Evolutionary conservation across 176 grass and related monocot genomes (phyloP).

Genomic region (Ananas comosus): DNA sequence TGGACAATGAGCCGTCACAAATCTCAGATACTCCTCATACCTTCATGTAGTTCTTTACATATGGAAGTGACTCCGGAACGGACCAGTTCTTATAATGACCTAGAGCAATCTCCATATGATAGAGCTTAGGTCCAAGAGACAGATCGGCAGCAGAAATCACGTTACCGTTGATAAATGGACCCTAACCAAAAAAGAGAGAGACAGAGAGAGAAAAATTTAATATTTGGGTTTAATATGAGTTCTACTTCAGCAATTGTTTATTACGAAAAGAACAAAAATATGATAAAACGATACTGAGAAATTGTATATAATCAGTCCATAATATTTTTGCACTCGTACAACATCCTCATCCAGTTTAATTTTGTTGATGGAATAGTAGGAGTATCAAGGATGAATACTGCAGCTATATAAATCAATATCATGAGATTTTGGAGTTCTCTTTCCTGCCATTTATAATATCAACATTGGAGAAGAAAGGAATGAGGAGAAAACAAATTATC

Average conservation of each 20-base stretch:
- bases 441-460: background rate
- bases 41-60: slow-evolving; percentile 81
- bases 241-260: background rate
- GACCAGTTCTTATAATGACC: slow-evolving; percentile 91
- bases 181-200: slow-evolving; percentile 30
- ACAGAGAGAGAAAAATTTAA: slow-evolving; percentile 10
- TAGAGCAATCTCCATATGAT: slow-evolving; percentile 87
- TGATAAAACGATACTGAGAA: background rate
- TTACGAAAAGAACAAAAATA: background rate
- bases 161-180: slow-evolving; percentile 77
- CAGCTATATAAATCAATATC: background rate
- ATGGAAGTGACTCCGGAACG: slow-evolving; percentile 63
- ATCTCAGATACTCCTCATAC: slow-evolving; percentile 16
- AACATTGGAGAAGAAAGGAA: background rate
- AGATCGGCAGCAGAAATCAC: slow-evolving; percentile 67
- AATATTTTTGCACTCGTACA: background rate
- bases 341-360: background rate
- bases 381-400: background rate
- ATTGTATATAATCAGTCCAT: background rate
- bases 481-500: background rate
- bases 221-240: background rate
- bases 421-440: background rate
- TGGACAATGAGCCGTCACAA: background rate
- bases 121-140: slow-evolving; percentile 77
- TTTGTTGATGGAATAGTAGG: background rate